These are phyloP conservation scores for Aristolochia contorta DNA, from an alignment of 164 flowering plant genomes.

Conservation along the genomic window DNA sequence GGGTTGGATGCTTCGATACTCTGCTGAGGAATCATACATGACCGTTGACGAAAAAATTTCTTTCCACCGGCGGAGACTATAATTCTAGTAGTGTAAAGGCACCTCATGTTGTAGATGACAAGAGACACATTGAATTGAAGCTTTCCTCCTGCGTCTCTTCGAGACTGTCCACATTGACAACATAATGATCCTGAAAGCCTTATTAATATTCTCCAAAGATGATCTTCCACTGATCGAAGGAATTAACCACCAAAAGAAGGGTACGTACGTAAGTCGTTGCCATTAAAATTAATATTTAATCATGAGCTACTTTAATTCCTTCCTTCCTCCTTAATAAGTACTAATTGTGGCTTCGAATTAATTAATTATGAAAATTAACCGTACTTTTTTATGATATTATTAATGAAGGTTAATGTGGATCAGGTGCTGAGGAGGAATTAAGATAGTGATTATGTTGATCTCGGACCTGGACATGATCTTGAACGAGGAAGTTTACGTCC, in stretches of 20 bases:
- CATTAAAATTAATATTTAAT: too few relatives aligned
- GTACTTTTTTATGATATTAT: too few relatives aligned
- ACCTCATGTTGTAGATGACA: conserved; percentile 32
- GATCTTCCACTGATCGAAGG: conserved; percentile 56
- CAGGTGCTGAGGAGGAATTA: conserved; percentile 51
- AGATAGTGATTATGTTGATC: conserved; percentile 58
- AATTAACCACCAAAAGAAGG: conserved; percentile 37
- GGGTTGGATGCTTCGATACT: too few relatives aligned
- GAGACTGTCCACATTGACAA: conserved; percentile 56
- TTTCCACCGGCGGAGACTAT: too few relatives aligned
- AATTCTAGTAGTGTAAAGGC: too few relatives aligned
- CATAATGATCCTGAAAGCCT: conserved; percentile 43
- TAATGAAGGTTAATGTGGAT: conserved; percentile 56
- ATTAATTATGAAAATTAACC: too few relatives aligned
- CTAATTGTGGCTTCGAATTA: too few relatives aligned
- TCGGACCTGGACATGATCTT: conserved; percentile 64
- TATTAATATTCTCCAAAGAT: conserved; percentile 42
- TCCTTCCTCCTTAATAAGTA: too few relatives aligned
- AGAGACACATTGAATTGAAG: conserved; percentile 33
- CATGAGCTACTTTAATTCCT: too few relatives aligned
- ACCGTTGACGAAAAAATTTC: too few relatives aligned
- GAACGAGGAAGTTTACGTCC: conserved; percentile 42
- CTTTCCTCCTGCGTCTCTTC: conserved; percentile 36
- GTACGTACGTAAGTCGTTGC: conserved; percentile 23
- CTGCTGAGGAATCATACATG: too few relatives aligned